phyloP scores from a whole-genome alignment of 1,284 basidiomycete genomes.

The Heterobasidion occidentale region DNA sequence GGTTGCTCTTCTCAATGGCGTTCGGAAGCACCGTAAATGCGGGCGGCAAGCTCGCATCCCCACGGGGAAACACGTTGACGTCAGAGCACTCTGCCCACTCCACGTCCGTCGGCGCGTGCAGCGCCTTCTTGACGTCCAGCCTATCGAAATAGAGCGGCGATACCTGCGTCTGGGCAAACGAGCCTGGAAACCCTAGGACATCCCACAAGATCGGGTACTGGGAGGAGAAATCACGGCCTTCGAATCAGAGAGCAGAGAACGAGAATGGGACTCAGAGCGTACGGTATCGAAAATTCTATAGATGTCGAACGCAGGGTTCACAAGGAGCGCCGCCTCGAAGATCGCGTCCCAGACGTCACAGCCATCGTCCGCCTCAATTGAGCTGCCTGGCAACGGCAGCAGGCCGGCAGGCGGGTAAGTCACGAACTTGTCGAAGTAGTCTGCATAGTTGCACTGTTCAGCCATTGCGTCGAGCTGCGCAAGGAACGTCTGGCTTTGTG shows the following conservation, averaged over 20 bases:
- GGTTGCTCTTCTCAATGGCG: slow-evolving; percentile 68
- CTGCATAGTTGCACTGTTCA: slow-evolving; percentile 4
- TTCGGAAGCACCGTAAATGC: slow-evolving; percentile 58
- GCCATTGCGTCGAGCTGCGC: slow-evolving; percentile 3
- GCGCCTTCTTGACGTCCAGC: slow-evolving; percentile 60
- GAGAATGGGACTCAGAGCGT: slow-evolving; percentile 11
- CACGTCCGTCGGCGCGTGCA: slow-evolving; percentile 60
- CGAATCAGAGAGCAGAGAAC: neutral
- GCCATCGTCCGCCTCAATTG: slow-evolving; percentile 31
- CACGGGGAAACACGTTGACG: slow-evolving; percentile 50
- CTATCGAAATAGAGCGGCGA: slow-evolving; percentile 58
- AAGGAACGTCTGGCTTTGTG: slow-evolving; percentile 5
- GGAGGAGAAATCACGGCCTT: slow-evolving; percentile 7
- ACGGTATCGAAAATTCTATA: slow-evolving; percentile 69
- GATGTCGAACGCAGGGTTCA: slow-evolving; percentile 73
- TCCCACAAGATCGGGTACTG: slow-evolving; percentile 60
- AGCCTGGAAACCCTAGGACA: slow-evolving; percentile 71
- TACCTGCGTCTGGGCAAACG: slow-evolving; percentile 41
- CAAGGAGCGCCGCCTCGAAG: slow-evolving; percentile 45
- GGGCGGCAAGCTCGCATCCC: slow-evolving; percentile 55
- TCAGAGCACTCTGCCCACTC: slow-evolving; percentile 60
- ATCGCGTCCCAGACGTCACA: slow-evolving; percentile 66
- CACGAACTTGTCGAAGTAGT: slow-evolving; percentile 6
- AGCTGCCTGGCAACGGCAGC: slow-evolving; percentile 30
- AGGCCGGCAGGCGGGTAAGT: slow-evolving; percentile 4